Evolutionary conservation across 2,329 filamentous ascomycete genomes (phyloP), one percentile per base, ranked within the genome.

Genomic region (Aspergillus tubingensis): DNA sequence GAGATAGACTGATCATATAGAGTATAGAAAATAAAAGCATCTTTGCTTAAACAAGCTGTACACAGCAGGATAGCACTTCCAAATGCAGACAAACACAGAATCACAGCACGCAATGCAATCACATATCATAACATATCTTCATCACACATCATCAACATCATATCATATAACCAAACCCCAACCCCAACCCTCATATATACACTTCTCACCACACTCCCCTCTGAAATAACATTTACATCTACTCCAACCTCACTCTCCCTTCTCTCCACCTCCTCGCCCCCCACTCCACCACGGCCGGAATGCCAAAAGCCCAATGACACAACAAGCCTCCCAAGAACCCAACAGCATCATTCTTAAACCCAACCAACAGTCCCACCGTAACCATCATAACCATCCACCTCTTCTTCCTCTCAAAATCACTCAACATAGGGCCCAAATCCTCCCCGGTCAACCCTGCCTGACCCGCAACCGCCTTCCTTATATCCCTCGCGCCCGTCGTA

Each of bases 321-420:
- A 91, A 73, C 82, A 96, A 85, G 0, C 94, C 94, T 0, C 89
- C 91, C 13, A 90, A 62, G 69, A 97, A 96, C 0, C 94, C 94
- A 5, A 96, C 85, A 0, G 89, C 92, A 76, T 96, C 93, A 71
- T 97, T 98, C 74, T 87, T 90, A 70, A 96, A 96, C 0, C 91
- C 92, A 53, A 98, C 76, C 57, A 96, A 83, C 2, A 89, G 85
- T 0, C 91, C 92, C 8, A 91, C 87, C 0, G 94, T 98, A 63
- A 93, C 88, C 60, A 96, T 82, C 92, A 97, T 96, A 0, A 96
- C 88, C 21, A 87, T 91, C 90, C 91, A 96, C 59, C 92, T 83
- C 73, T 91, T 86, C 58, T 84, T 84, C 49, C 87, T 84, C 76
- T 95, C 91, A 54, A 85, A 80, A 15, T 92, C 88, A 1, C 83